These are phyloP conservation scores for Paramecium biaurelia DNA, from an alignment of 73 alveolate genomes.

Conservation along the genomic window DNA sequence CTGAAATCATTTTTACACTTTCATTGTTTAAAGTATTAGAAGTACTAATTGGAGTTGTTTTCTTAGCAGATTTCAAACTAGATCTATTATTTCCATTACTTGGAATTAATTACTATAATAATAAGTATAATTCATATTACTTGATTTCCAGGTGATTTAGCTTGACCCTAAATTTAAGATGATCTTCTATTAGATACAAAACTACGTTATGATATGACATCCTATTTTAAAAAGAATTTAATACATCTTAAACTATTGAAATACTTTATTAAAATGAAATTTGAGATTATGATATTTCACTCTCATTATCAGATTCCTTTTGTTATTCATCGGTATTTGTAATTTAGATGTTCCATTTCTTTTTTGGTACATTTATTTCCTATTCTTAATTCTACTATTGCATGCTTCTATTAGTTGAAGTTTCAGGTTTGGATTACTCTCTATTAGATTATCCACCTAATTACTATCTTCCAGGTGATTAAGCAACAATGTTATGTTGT, in stretches of 20 bases:
- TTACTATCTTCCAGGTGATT: background rate
- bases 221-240: background rate
- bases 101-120: background rate
- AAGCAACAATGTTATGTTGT: background rate
- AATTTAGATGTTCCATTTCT: slow-evolving; percentile 26
- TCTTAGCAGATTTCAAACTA: background rate
- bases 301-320: background rate
- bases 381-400: background rate
- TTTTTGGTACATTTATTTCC: background rate
- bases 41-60: background rate
- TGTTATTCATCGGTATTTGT: background rate
- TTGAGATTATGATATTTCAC: background rate
- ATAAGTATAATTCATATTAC: background rate
- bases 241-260: background rate
- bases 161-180: background rate
- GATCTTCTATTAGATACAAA: background rate
- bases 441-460: background rate
- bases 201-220: background rate
- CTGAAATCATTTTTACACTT: background rate
- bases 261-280: background rate
- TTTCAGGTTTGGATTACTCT: background rate
- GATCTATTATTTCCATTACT: background rate
- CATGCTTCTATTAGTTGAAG: background rate
- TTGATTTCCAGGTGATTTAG: background rate
- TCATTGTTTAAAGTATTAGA: background rate